These are phyloP conservation scores for Saccharomyces pastorianus DNA, from an alignment of 1,139 yeast genomes.

Conservation along the genomic window DNA sequence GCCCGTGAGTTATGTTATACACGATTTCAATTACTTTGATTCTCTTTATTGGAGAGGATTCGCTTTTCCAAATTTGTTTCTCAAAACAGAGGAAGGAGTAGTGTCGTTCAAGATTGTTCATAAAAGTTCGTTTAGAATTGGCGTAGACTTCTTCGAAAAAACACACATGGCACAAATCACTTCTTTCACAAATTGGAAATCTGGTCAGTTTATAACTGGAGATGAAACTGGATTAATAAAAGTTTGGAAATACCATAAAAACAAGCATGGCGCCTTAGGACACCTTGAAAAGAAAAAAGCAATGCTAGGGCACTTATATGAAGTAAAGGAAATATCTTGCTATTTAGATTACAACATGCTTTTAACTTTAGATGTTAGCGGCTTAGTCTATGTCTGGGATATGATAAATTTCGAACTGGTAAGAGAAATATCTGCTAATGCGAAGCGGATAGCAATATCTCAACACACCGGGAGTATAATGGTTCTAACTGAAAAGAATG, in stretches of 20 bases:
- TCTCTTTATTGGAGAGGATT: neutral
- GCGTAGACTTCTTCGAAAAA: conserved; percentile 13
- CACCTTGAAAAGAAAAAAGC: conserved; percentile 16
- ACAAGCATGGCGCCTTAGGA: neutral
- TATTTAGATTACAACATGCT: conserved; percentile 47
- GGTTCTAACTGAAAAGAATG: conserved; percentile 26
- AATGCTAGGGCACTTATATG: conserved; percentile 47
- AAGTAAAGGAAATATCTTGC: conserved; percentile 38
- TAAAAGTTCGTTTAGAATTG: neutral
- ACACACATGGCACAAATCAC: conserved; percentile 23
- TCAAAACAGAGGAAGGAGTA: neutral
- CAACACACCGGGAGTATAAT: conserved; percentile 50
- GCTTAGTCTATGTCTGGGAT: conserved; percentile 54
- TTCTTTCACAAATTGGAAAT: conserved; percentile 19
- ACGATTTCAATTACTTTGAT: neutral
- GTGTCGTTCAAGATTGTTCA: neutral
- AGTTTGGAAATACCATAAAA: conserved; percentile 38
- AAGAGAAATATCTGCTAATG: conserved; percentile 34
- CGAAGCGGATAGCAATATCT: conserved; percentile 40
- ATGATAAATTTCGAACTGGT: conserved; percentile 43
- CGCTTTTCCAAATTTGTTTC: neutral
- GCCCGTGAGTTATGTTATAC: neutral
- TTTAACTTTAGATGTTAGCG: conserved; percentile 44
- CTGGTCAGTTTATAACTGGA: conserved; percentile 41
- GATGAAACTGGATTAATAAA: conserved; percentile 49